Conservation (phyloP, 257 asterid species). For the Cynanchum wilfordii region DNA sequence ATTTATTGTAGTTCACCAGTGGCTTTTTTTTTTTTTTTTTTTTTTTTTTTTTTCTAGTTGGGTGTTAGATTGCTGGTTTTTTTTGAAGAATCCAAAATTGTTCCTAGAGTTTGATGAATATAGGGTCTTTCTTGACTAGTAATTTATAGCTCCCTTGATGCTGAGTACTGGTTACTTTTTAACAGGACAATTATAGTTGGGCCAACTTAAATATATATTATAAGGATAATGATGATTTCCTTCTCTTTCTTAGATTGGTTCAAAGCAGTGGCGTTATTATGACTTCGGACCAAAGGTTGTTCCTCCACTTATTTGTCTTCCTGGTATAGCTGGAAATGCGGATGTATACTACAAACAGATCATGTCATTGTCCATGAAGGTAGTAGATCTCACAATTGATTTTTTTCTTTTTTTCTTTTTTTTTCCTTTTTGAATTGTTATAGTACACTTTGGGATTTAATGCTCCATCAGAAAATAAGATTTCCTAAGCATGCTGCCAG, state of each 20-base stretch:
- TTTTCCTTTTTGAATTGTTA: background rate
- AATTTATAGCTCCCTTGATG: background rate
- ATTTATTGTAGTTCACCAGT: background rate
- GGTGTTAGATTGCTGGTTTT: background rate
- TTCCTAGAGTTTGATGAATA: background rate
- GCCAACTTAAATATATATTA: background rate
- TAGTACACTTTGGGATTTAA: background rate
- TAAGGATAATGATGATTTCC: background rate
- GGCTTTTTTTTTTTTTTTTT: no score
- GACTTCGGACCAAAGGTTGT: conserved; percentile 95
- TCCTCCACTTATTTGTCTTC: conserved; percentile 93
- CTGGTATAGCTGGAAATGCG: conserved; percentile 92
- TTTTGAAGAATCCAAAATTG: background rate
- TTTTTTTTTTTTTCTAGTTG: background rate
- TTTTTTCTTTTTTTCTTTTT: background rate
- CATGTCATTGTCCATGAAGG: conserved; percentile 95
- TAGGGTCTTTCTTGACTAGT: background rate
- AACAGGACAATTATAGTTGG: background rate
- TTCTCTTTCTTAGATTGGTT: conserved; percentile 54
- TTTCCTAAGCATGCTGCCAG: background rate
- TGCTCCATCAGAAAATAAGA: background rate
- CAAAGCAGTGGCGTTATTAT: conserved; percentile 96
- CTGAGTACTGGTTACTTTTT: background rate
- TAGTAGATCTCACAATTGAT: conserved; percentile 22
- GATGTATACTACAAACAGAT: conserved; percentile 96